These are phyloP conservation scores for Sphagnum fallax DNA, from an alignment of 228 moss, liverwort and hornwort genomes.

Conservation along the genomic window DNA sequence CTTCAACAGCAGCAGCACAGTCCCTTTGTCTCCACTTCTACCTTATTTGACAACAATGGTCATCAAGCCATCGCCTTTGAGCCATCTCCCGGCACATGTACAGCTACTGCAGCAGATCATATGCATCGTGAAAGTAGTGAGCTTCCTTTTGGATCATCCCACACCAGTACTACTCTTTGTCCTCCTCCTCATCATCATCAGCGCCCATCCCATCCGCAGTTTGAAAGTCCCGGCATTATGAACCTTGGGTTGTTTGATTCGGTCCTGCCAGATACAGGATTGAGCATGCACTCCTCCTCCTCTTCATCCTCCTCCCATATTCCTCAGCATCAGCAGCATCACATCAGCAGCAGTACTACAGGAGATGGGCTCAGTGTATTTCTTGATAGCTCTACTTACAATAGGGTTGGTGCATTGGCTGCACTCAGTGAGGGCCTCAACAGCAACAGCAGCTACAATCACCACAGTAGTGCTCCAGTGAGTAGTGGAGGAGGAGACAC, in stretches of 20 bases:
- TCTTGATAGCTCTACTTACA: slow-evolving; percentile 24
- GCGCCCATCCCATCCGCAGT: slow-evolving; percentile 10
- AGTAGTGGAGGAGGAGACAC: slow-evolving; percentile 13
- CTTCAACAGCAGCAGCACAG: slow-evolving; percentile 18
- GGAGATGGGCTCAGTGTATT: slow-evolving; percentile 43
- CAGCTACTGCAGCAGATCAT: too few species aligned
- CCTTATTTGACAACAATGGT: slow-evolving; percentile 30
- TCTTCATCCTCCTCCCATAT: too few species aligned
- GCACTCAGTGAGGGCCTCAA: slow-evolving; percentile 38
- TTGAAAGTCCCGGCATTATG: slow-evolving; percentile 26
- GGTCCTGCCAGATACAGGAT: slow-evolving; percentile 17
- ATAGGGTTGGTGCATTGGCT: slow-evolving; percentile 29
- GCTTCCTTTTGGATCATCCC: slow-evolving; percentile 5
- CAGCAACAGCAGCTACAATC: slow-evolving; percentile 6
- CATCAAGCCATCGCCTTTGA: slow-evolving; percentile 37
- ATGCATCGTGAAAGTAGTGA: slow-evolving; percentile 6
- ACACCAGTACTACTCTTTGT: neutral
- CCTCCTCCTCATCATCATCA: slow-evolving; percentile 4
- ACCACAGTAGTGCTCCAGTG: neutral
- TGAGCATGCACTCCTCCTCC: slow-evolving; percentile 25
- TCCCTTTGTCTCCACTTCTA: slow-evolving; percentile 19
- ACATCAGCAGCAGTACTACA: slow-evolving; percentile 10
- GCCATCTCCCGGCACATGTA: slow-evolving; percentile 4
- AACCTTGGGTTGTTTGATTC: slow-evolving; percentile 31
- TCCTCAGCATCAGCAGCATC: slow-evolving; percentile 7